These are phyloP conservation scores for Mayamaea pseudoterrestris DNA, from an alignment of 108 stramenopile genomes.

Conservation along the genomic window DNA sequence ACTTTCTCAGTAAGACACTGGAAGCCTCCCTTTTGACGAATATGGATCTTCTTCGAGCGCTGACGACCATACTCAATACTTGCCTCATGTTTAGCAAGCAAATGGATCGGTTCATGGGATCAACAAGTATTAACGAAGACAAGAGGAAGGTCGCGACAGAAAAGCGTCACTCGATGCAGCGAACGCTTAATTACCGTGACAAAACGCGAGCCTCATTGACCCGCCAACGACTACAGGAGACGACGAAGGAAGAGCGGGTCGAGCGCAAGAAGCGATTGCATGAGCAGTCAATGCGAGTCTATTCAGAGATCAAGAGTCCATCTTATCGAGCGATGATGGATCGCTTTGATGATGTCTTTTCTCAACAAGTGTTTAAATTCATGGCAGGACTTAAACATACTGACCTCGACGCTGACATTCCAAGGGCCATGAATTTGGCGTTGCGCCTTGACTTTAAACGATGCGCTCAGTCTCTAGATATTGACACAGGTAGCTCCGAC, in stretches of 20 bases:
- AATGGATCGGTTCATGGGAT: constrained; percentile 71
- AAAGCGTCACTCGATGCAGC: constrained; percentile 20
- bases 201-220: neutral
- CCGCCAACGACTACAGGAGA: constrained; percentile 16
- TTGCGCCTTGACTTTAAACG: too few species aligned
- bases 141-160: constrained; percentile 17
- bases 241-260: neutral
- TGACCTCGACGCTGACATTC: too few species aligned
- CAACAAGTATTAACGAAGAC: constrained; percentile 45
- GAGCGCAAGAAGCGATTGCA: constrained; percentile 5
- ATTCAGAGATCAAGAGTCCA: constrained; percentile 44
- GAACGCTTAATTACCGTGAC: constrained; percentile 17
- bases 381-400: constrained; percentile 41
- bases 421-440: too few species aligned
- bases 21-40: constrained; percentile 91
- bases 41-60: constrained; percentile 49
- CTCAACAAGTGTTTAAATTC: constrained; percentile 51
- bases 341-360: constrained; percentile 69
- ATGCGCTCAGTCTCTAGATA: too few species aligned
- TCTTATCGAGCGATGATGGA: constrained; percentile 67
- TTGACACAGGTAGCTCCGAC: too few species aligned
- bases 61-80: constrained; percentile 71
- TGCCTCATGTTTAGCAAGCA: constrained; percentile 71
- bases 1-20: constrained; percentile 75
- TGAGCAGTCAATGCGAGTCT: constrained; percentile 24